Conservation (phyloP, 352 stramenopile genomes). For the Phytophthora aleatoria region DNA sequence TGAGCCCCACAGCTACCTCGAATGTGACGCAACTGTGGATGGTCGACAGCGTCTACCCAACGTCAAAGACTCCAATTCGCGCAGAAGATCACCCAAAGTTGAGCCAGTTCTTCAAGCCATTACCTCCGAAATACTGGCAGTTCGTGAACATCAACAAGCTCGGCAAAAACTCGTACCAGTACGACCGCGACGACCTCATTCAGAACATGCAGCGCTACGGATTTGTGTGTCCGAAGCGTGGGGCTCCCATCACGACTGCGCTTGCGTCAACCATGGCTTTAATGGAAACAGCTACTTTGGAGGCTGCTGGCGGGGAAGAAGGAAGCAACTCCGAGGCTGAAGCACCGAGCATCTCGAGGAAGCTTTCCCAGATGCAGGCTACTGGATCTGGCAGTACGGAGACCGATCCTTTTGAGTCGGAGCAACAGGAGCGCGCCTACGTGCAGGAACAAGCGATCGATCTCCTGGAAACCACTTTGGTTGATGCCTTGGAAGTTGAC, state of each 20-base stretch:
- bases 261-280: slow-evolving; percentile 3
- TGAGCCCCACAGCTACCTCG: slow-evolving; percentile 25
- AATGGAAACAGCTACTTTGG: not conserved
- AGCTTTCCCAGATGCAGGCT: slow-evolving; percentile 5
- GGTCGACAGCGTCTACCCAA: slow-evolving; percentile 18
- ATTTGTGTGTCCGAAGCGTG: slow-evolving; percentile 34
- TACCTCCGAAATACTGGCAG: slow-evolving; percentile 34
- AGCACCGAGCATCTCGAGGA: not conserved
- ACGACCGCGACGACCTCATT: slow-evolving; percentile 36
- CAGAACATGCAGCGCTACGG: slow-evolving; percentile 32
- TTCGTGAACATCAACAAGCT: slow-evolving; percentile 37
- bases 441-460: slow-evolving; percentile 27
- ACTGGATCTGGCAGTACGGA: too few species aligned
- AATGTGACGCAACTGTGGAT: slow-evolving; percentile 41
- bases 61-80: slow-evolving; percentile 10
- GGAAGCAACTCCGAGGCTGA: not conserved
- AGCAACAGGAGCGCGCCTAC: slow-evolving; percentile 22
- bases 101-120: slow-evolving; percentile 25
- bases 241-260: slow-evolving; percentile 6
- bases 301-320: not conserved
- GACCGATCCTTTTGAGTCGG: slow-evolving; percentile 4
- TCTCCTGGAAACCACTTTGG: slow-evolving; percentile 27
- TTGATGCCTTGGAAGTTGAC: slow-evolving; percentile 22
- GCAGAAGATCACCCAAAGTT: slow-evolving; percentile 30
- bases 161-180: slow-evolving; percentile 32